Conservation (phyloP, 2,329 filamentous ascomycete species). For the Zymoseptoria ardabiliae region DNA sequence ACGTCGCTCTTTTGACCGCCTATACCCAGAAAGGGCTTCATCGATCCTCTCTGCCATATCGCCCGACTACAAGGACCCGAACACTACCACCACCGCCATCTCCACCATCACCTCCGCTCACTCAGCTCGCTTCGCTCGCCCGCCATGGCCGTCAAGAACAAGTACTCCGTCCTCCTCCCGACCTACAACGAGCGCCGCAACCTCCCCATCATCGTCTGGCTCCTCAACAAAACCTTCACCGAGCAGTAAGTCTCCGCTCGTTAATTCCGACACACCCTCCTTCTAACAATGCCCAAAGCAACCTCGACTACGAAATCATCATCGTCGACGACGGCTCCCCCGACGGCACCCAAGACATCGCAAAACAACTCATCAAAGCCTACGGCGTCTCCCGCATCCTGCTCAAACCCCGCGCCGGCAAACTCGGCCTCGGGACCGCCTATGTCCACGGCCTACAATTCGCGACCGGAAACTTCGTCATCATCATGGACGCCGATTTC, state of each 20-base stretch:
- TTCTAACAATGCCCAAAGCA: constrained; percentile 44
- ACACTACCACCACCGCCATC: neutral
- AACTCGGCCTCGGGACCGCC: constrained; percentile 92
- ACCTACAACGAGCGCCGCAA: constrained; percentile 99
- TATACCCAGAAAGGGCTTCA: neutral
- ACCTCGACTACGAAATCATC: constrained; percentile 93
- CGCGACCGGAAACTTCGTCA: constrained; percentile 84
- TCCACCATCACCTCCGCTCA: too few relatives aligned
- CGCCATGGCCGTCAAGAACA: constrained; percentile 56
- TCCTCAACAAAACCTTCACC: constrained; percentile 86
- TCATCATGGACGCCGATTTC: constrained; percentile 99
- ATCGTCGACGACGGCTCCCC: constrained; percentile 98
- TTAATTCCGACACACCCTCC: neutral
- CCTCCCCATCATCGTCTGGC: constrained; percentile 89
- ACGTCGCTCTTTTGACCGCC: neutral
- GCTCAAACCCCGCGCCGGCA: constrained; percentile 83
- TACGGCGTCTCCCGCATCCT: constrained; percentile 66
- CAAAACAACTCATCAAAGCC: constrained; percentile 78
- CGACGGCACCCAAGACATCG: constrained; percentile 87
- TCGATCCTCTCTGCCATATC: neutral
- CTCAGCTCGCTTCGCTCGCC: too few relatives aligned
- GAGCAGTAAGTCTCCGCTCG: constrained; percentile 56
- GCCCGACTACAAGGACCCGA: neutral
- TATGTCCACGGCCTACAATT: constrained; percentile 94
- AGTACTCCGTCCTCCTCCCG: constrained; percentile 94